Percentiles rank a stretch among this genome's conserved stretches.
These are phyloP conservation scores for Phytophthora megakarya DNA, from an alignment of 352 stramenopile species.

Conservation along the genomic window DNA sequence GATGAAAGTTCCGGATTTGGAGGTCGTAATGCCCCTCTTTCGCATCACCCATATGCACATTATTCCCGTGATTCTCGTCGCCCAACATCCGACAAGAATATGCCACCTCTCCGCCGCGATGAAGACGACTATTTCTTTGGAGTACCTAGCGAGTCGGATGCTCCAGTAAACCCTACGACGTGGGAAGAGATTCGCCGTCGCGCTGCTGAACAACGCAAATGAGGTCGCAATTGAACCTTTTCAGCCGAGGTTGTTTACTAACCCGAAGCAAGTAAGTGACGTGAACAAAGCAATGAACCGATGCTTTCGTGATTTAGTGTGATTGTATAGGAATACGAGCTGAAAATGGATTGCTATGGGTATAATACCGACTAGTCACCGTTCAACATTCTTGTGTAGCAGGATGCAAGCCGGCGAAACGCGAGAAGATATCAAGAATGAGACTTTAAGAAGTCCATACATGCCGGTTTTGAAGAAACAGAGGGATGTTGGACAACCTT, in stretches of 20 bases:
- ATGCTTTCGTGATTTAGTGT: background rate
- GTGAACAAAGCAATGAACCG: background rate
- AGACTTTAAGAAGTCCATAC: slow-evolving; percentile 23
- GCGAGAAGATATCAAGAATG: background rate
- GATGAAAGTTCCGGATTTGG: slow-evolving; percentile 5
- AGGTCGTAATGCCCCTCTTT: slow-evolving; percentile 34
- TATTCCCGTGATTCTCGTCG: slow-evolving; percentile 20
- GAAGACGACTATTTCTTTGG: slow-evolving; percentile 64
- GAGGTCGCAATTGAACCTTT: slow-evolving; percentile 7
- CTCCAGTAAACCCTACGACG: slow-evolving; percentile 50
- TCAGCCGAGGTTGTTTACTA: background rate
- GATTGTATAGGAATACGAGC: no score
- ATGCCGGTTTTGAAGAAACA: slow-evolving; percentile 12
- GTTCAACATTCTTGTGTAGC: background rate
- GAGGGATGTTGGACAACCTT: slow-evolving; percentile 2
- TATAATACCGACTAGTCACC: slow-evolving; percentile 18
- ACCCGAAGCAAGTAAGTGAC: slow-evolving; percentile 3
- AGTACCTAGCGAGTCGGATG: slow-evolving; percentile 26
- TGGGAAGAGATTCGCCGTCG: slow-evolving; percentile 82
- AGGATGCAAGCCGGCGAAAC: slow-evolving; percentile 12
- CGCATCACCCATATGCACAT: slow-evolving; percentile 48
- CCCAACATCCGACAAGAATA: slow-evolving; percentile 18
- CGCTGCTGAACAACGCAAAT: slow-evolving; percentile 56
- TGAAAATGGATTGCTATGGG: background rate
- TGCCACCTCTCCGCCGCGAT: slow-evolving; percentile 35